A percentile compares a stretch with the other conserved stretches of the same genome.
Conservation (phyloP, 306 rosid genomes). For the Betula pendula region DNA sequence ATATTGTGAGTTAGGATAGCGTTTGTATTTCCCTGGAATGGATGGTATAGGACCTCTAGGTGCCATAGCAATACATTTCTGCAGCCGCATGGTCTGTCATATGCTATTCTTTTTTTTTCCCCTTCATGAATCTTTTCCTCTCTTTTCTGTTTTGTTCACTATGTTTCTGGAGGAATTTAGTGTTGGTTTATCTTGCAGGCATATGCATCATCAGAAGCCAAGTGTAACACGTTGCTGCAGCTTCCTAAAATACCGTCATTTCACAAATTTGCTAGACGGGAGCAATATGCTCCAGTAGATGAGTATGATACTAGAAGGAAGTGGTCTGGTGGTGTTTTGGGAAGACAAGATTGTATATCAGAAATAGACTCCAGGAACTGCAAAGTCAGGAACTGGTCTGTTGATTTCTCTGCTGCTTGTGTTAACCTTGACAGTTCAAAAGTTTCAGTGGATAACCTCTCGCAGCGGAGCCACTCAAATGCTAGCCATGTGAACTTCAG, state of each 20-base stretch:
- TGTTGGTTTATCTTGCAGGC: conserved; percentile 59
- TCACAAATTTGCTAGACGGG: conserved; percentile 91
- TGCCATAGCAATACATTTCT: not conserved
- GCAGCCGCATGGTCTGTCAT: not conserved
- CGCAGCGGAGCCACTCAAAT: conserved; percentile 91
- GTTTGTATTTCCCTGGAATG: not conserved
- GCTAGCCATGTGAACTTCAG: conserved; percentile 75
- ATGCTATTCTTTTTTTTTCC: not conserved
- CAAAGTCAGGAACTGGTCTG: conserved; percentile 97
- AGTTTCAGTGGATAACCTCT: conserved; percentile 79
- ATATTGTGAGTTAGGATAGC: not conserved
- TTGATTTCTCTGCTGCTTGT: conserved; percentile 92
- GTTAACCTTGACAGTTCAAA: conserved; percentile 78
- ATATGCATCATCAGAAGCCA: conserved; percentile 92
- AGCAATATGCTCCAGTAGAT: conserved; percentile 68
- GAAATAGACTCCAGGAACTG: conserved; percentile 97
- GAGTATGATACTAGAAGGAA: conserved; percentile 74
- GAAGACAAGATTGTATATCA: conserved; percentile 92
- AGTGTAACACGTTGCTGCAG: conserved; percentile 61
- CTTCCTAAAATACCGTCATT: conserved; percentile 99
- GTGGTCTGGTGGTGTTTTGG: conserved; percentile 83
- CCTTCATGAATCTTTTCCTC: conserved; percentile 14
- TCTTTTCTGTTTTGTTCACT: conserved; percentile 22
- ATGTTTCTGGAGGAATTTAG: conserved; percentile 19
- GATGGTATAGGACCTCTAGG: not conserved